These are phyloP conservation scores for Suillus bovinus DNA, from an alignment of 768 basidiomycete genomes.

Conservation along the genomic window DNA sequence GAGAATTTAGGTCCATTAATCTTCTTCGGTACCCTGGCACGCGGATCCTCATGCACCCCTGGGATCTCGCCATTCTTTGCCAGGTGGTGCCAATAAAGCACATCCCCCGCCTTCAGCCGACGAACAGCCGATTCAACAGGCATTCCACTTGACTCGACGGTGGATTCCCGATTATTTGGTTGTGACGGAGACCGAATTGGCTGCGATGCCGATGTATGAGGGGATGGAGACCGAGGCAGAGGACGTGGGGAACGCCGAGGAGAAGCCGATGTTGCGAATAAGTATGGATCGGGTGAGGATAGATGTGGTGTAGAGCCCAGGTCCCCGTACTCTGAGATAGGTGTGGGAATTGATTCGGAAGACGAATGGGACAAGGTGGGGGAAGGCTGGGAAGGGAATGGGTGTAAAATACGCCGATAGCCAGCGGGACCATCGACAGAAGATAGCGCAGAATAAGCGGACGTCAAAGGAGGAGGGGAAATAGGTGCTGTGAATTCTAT, in stretches of 20 bases:
- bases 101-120: constrained; percentile 56
- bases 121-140: constrained; percentile 39
- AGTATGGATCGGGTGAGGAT: constrained; percentile 27
- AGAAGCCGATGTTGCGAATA: constrained; percentile 20
- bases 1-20: constrained; percentile 15
- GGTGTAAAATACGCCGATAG: constrained; percentile 18
- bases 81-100: constrained; percentile 78
- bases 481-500: constrained; percentile 38
- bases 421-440: constrained; percentile 29
- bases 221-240: constrained; percentile 15
- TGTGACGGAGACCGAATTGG: constrained; percentile 12
- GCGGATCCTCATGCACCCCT: constrained; percentile 60
- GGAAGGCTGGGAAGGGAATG: constrained; percentile 22
- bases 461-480: constrained; percentile 31
- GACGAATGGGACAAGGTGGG: constrained; percentile 21
- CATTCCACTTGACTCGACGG: constrained; percentile 26
- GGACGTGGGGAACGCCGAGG: constrained; percentile 26
- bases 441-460: constrained; percentile 29
- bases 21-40: constrained; percentile 40
- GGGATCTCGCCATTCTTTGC: constrained; percentile 71
- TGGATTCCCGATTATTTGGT: constrained; percentile 14
- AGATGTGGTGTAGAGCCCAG: constrained; percentile 21
- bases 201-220: constrained; percentile 13
- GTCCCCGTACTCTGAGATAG: constrained; percentile 25
- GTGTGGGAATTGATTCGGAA: constrained; percentile 25